A percentile compares a stretch with the other conserved stretches of the same genome.
Evolutionary conservation across 2,329 filamentous ascomycete genomes (phyloP).

Genomic region (Tolypocladium cylindrosporum): DNA sequence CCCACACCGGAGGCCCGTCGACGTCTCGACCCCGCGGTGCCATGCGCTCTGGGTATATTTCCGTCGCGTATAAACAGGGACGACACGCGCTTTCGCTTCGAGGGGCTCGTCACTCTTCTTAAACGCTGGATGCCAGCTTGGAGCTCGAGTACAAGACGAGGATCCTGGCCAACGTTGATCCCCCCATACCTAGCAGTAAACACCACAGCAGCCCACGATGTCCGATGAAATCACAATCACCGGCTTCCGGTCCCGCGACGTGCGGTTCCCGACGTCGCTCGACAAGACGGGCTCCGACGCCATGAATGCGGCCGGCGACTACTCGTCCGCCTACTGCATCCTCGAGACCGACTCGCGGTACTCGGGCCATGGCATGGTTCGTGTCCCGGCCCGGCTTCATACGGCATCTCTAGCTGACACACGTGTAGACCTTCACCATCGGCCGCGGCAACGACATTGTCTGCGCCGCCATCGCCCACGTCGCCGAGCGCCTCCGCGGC

Average conservation of each 20-base stretch:
- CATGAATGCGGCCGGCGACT: slow-evolving; percentile 91
- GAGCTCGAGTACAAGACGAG: not conserved
- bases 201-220: not conserved
- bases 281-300: slow-evolving; percentile 95
- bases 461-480: slow-evolving; percentile 70
- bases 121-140: not conserved
- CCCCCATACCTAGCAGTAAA: not conserved
- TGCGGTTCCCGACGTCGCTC: slow-evolving; percentile 81
- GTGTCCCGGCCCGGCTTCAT: too few species aligned
- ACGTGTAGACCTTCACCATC: slow-evolving; percentile 61
- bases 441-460: slow-evolving; percentile 89
- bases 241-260: slow-evolving; percentile 60
- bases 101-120: too few species aligned
- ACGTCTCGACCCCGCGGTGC: not conserved
- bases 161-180: not conserved
- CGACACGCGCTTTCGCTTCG: too few species aligned
- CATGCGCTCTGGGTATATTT: too few species aligned
- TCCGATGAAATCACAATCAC: slow-evolving; percentile 55
- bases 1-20: not conserved
- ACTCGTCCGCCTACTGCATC: slow-evolving; percentile 91
- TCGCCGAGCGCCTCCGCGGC: slow-evolving; percentile 66
- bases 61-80: not conserved
- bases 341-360: slow-evolving; percentile 66
- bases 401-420: not conserved
- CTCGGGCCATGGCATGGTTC: slow-evolving; percentile 70